Base-by-base conservation (phyloP, 768 basidiomycete species). In the Phylloporus scabripes region DNA sequence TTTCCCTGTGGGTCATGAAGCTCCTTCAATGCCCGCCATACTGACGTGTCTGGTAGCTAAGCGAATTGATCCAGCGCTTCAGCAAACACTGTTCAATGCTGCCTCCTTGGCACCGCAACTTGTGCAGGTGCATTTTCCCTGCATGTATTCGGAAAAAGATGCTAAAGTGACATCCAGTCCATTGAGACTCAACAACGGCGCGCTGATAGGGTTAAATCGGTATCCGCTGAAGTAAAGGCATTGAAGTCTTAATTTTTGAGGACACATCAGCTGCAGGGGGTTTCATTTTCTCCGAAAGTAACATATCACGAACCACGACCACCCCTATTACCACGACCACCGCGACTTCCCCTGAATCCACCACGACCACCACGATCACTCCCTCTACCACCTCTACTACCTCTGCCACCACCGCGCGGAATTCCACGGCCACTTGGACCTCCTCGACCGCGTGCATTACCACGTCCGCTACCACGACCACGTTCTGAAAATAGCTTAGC, bases 111-210 rank as follows among this genome's bases (percentile, higher is more conserved):
- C 70, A 3, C 69, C 79, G 29, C 75, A 78, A 51, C 63, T 83
- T 14, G 69, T 70, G 23, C 81, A 84, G 69, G 83, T 80, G 48
- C 10, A 72, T 59, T 36, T 24, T 36, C 18, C 33, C 6, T 7
- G 8, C 29, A 31, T 31, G 7, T 9, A 31, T 5, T n/a, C 3
- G 14, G 10, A 33, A 33, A n/a, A 33, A 7, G 33, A 33, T 6
- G 6, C 33, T 33, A 33, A 33, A 33, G n/a, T 5, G 15, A 33
- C n/a, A 33, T 31, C 33, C 39, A 83, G 82, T 69, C 64, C 9
- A 67, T 79, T 28, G 65, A 70, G 15, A 65, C 65, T 41, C 82
- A 85, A 55, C 66, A 71, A 46, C 75, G 77, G 61, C 77, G 84
- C 33, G 70, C 75, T 15, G 65, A 72, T 46, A 67, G 74, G 46